Evolutionary conservation across 169 alveolate genomes (phyloP), one percentile per base, ranked within the genome.

Genomic region (Plasmodium gonderi): DNA sequence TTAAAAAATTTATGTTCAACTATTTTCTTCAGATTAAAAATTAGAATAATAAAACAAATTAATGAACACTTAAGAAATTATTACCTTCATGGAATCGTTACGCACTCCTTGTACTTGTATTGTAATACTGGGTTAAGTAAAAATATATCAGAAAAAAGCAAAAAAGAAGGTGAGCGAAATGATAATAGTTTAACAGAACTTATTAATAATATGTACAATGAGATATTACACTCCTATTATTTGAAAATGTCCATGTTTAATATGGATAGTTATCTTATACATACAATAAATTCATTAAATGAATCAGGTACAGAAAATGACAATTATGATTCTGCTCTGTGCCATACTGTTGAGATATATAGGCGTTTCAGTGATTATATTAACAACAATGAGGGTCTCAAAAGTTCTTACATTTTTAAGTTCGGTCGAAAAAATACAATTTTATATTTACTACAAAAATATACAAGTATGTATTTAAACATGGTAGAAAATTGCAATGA

Each of bases 11-110:
- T 87, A 23, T 87, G 93, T 75, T 51, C 93, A 4, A 74, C 74
- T 54, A 67, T 87, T 17, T 87, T 75, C 26, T 87, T 75, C 68
- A 33, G 93, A 49, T 87, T 87, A 74, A 87, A 87, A 87, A 26
- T 87, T 26, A 87, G 68, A 47, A 87, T 87, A 75, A 26, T 87
- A 54, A 74, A 75, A 14, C 76, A 87, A 54, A 44, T 87, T 17
- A 87, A 87, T 38, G 72, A 40, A 64, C 68, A 36, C 67, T 65
- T 87, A 40, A 87, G 79, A 20, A 36, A 26, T 12, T 14, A 20
- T 9, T 36, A 12, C 45, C 29, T 36, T 23, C 44, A 87, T 38
- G 68, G 20, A 54, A 31, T 20, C 20, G 72, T 74, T 54, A 40
- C 31, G 3, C 79, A 87, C 49, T 49, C 87, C 23, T 38, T 75